Base-by-base conservation (phyloP, 805 yeast species). In the Pichia eremophila region DNA sequence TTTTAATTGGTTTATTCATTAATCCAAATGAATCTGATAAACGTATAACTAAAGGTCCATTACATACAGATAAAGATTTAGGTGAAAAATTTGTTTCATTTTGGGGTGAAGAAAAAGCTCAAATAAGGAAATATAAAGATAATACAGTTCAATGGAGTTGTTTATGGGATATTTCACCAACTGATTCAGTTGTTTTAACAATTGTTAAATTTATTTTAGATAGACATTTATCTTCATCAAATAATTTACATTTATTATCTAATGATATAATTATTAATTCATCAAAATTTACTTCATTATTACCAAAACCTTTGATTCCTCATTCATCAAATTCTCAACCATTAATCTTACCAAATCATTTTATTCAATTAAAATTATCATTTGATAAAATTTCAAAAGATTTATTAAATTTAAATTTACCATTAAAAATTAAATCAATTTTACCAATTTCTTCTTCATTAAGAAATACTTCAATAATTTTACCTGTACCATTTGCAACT, bases 141-240 rank as follows among this genome's bases (percentile, higher is more conserved):
- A 97, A 97, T 37, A 72, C 83, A 5, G 89, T 93, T 50, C 82
- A 79, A 52, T 95, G 93, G 65, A 85, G 95, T 62, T 95, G 93
- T 47, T 83, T 89, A 31, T 93, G 98, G 98, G 65, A 70, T 6
- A 68, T 76, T 5, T 69, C 77, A 7, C 65, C 76, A 19, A 67
- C 71, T 22, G 81, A 78, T 47, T 83, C 93, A 0, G 73, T 88
- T 7, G 78, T 81, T 14, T 63, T 79, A 5, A 71, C 83, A 27
- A 85, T 91, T 44, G 67, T 83, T 22, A 74, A 77, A 51, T 85
- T 79, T 57, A 71, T 81, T 14, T 68, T 88, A 45, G 74, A 74
- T 48, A 68, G 75, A 39, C 96, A 91, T 61, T 66, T 91, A 40
- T 46, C 54, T 36, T 37, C 49, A 8, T 17, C 47, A 22, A 47